These are phyloP conservation scores for Dendrobium officinale DNA, from an alignment of 106 monocot species.

Conservation along the genomic window DNA sequence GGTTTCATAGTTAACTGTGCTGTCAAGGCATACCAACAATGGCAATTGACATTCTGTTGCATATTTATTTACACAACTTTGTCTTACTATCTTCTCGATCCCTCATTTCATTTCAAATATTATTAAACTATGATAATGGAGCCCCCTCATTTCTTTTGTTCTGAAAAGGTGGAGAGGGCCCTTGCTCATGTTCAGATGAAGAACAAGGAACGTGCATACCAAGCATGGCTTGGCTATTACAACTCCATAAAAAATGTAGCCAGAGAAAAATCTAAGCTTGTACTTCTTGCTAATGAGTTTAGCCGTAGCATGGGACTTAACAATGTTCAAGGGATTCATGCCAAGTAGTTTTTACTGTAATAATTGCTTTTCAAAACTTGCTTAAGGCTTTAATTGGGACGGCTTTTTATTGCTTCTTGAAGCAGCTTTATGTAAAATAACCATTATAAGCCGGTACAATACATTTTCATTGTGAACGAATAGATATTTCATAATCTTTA, in stretches of 20 bases:
- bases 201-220: constrained; percentile 64
- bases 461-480: too few species aligned
- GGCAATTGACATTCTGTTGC: neutral
- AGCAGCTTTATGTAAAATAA: neutral
- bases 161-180: constrained; percentile 46
- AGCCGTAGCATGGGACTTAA: constrained; percentile 64
- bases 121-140: neutral
- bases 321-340: constrained; percentile 50
- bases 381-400: neutral
- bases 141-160: neutral
- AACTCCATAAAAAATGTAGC: constrained; percentile 58
- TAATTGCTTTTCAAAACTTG: neutral
- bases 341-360: constrained; percentile 9
- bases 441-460: neutral
- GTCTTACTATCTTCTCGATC: neutral
- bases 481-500: too few species aligned
- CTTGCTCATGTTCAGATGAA: constrained; percentile 54
- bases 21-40: neutral
- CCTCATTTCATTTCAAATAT: neutral
- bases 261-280: constrained; percentile 48
- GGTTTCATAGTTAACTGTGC: neutral
- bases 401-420: too few species aligned
- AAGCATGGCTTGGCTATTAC: constrained; percentile 77
- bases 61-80: neutral
- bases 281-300: constrained; percentile 58